Base-by-base conservation (phyloP, 1,284 basidiomycete species). In the Singerocomus inundabilis region DNA sequence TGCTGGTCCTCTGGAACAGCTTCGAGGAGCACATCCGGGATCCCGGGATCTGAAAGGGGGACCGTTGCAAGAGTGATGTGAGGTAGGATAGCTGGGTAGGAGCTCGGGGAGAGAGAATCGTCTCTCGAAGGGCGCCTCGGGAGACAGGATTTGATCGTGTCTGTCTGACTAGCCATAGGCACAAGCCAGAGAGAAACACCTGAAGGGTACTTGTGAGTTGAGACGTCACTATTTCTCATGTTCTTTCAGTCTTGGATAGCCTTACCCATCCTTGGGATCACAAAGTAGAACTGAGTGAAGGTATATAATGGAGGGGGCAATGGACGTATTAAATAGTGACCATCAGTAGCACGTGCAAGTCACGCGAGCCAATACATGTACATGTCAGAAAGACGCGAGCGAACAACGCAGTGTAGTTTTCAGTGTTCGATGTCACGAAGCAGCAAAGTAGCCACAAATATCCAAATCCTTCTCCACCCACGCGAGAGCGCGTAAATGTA, bases 1-100 rank as follows among this genome's bases (percentile, higher is more conserved):
- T 52, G 54, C 36, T 72, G 70, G 24, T 57, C 53, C 10, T 56
- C 33, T 3, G 76, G 72, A 24, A 85, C 63, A 4, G 76, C 67
- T 1, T 68, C 62, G 5, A 72, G 69, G 15, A 85, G 69, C 3
- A 59, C 48, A 3, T 67, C 56, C 1, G 48, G 21, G 67, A 46
- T 44, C n/a, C 37, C 32, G 1, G 51, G 29, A 37, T 51, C 48
- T 2, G 44, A 44, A 21, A 40, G 41, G 28, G 79, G 75, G 26
- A 82, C 64, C 3, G 78, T 73, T 6, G 77, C 78, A 30, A 90
- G 78, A 1, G 87, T 90, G 57, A 89, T 75, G 64, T 90, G 88
- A 1, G 86, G 85, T 29, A 76, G 61, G 62, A 88, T 82, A 18
- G 57, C 50, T 1, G 84, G 82, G 61, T 82, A 87, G 80, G 40